Evolutionary conservation across 306 rosid species (phyloP).

Genomic region (Inga laurina): DNA sequence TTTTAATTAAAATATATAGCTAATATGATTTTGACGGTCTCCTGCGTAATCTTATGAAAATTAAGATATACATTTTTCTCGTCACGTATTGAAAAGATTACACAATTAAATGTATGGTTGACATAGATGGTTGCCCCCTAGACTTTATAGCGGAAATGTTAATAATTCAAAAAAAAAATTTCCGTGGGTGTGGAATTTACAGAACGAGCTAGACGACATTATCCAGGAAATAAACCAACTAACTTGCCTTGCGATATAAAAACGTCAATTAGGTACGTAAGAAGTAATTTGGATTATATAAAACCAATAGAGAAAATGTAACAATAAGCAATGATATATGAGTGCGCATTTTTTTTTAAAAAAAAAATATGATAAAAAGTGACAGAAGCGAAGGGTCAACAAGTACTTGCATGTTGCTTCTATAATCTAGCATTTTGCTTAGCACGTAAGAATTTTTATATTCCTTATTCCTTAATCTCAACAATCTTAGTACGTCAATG

Average conservation of each 20-base stretch:
- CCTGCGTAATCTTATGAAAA: too few species aligned
- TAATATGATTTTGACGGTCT: too few species aligned
- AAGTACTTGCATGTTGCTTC: neutral
- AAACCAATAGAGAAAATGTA: neutral
- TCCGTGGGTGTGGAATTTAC: neutral
- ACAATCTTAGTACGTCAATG: neutral
- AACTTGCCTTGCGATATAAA: neutral
- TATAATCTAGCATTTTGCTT: neutral
- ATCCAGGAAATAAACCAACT: neutral
- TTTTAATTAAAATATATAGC: too few species aligned
- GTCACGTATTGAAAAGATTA: too few species aligned
- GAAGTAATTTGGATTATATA: neutral
- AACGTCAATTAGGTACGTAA: neutral
- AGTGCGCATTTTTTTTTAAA: neutral
- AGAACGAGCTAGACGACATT: neutral
- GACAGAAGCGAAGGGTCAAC: neutral
- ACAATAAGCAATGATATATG: neutral
- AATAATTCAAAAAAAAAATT: neutral
- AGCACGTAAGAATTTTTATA: neutral
- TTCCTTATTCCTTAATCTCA: neutral
- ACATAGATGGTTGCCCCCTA: neutral
- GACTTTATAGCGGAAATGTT: neutral
- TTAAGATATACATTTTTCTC: too few species aligned
- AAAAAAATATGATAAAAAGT: neutral
- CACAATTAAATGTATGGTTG: too few species aligned